Evolutionary conservation across 1,284 basidiomycete species (phyloP), one percentile per base, ranked within the genome.

Genomic region (Ganoderma leucocontextum): DNA sequence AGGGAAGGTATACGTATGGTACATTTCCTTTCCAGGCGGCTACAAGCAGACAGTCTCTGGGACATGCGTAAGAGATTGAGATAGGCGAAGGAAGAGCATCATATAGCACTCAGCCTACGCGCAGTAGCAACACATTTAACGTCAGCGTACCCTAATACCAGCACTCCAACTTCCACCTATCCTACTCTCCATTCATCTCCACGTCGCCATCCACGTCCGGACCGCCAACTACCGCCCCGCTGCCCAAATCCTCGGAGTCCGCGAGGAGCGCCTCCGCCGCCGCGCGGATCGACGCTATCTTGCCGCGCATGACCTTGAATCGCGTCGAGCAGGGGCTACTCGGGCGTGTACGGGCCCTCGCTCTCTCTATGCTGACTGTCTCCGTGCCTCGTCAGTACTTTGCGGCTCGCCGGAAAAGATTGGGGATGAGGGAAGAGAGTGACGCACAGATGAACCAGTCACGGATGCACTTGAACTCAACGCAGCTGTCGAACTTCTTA

Each of bases 371-470:
- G 71, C 89, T 93, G 84, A 95, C 95, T 97, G 74, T 5, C 68
- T 62, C 19, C 47, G 8, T 38, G 15, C 49, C 39, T 42, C 29
- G 42, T 58, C 59, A 41, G 12, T 17, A 29, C 35, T n/a, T n/a
- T n/a, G n/a, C 19, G 19, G 13, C 5, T n/a, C 5, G n/a, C 22
- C 36, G 36, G 2, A 38, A 19, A 25, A 42, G 19, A 29, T 13
- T 17, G 29, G 29, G 29, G 29, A 29, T 29, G 29, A 29, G 29
- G 35, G 47, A 55, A 25, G 71, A 10, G 65, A 53, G 19, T 1
- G 25, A 84, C 89, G 70, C 74, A 97, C 96, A 99, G 69, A 99
- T 87, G 80, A 98, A 99, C 82, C 94, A 94, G 83, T 99, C 97
- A 63, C 96, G 85, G 62, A 98, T 91, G 10, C 98, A 86, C 60